Base-by-base conservation (phyloP, 1,139 yeast species). In the Sugiyamaella xylanicola region DNA sequence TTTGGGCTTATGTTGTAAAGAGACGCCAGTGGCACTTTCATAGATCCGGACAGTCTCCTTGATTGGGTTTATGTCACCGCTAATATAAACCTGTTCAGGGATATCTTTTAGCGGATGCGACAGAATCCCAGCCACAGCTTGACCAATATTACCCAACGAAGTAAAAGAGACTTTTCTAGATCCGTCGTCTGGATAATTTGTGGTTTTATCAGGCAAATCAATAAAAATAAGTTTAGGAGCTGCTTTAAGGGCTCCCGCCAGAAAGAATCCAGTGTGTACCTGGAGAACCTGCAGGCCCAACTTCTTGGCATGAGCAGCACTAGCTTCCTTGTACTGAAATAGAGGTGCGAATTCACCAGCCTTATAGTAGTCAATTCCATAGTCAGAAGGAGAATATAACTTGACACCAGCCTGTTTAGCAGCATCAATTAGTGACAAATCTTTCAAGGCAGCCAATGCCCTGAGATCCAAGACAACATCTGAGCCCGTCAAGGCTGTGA, bases 351-450 rank as follows among this genome's bases (percentile, higher is more conserved):
- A 54, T 16, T 65, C 67, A 13, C 52, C 54, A 16, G 66, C 63
- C 27, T 68, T 66, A 5, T 59, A 65, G 37, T 75, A 59, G 51
- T 82, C 82, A 41, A 73, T 65, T 47, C 89, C 89, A 63, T 80
- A 84, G 64, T 84, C 87, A 2, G 87, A 80, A 39, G 88, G 86
- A 56, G 84, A 76, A 68, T 77, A 83, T 36, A 83, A 63, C 66
- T 80, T 78, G 46, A 84, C 83, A 11, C 67, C 77, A 41, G 77
- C 76, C 16, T 65, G 65, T 5, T 66, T 64, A 2, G 79, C 75
- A 4, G 82, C 76, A 2, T 74, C 72, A 9, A 74, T 59, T 20
- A 72, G 49, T 7, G 64, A 60, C 41, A 59, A 63, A 22, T 54
- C 54, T 16, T 11, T 21, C 35, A 54, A 21, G 7, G 57, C 54